These are phyloP conservation scores for Hypoxylon subgilvum DNA, from an alignment of 495 filamentous ascomycete species.

Conservation along the genomic window DNA sequence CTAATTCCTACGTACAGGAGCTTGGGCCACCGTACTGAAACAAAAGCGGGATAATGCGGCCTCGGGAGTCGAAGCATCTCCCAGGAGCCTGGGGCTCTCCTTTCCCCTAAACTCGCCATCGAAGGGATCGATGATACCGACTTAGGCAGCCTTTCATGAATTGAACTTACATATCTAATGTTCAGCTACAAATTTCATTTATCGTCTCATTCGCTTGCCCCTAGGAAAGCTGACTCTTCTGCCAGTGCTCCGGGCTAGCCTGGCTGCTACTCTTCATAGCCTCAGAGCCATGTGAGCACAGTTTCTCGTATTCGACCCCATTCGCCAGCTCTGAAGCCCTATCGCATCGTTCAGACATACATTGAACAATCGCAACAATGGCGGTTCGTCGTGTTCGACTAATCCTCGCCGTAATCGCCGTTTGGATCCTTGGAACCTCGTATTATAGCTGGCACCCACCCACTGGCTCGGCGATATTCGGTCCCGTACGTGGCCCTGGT, in stretches of 20 bases:
- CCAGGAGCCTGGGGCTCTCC: no score
- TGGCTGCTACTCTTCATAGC: slow-evolving; percentile 12
- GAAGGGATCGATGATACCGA: no score
- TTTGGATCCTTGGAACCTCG: slow-evolving; percentile 41
- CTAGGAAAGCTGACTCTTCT: slow-evolving; percentile 28
- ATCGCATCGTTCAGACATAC: slow-evolving; percentile 2
- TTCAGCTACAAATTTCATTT: slow-evolving; percentile 25
- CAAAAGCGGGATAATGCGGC: no score
- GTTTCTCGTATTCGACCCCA: slow-evolving; percentile 5
- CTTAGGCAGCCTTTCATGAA: not conserved
- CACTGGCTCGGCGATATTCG: slow-evolving; percentile 10
- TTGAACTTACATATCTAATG: slow-evolving; percentile 24
- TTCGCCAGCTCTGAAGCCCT: slow-evolving; percentile 33
- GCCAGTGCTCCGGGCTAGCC: slow-evolving; percentile 29
- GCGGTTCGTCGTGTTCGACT: slow-evolving; percentile 38
- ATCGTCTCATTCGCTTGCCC: slow-evolving; percentile 14
- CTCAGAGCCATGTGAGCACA: slow-evolving; percentile 30
- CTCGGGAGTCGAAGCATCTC: no score
- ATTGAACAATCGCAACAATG: slow-evolving; percentile 20
- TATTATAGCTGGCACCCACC: slow-evolving; percentile 39
- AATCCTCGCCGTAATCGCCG: slow-evolving; percentile 36
- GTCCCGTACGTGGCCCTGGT: slow-evolving; percentile 12
- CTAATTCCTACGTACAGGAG: no score
- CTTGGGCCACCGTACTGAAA: no score
- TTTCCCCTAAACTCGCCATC: not conserved